Conservation (phyloP, 2,329 filamentous ascomycete species). For the Cryphonectria nitschkei region DNA sequence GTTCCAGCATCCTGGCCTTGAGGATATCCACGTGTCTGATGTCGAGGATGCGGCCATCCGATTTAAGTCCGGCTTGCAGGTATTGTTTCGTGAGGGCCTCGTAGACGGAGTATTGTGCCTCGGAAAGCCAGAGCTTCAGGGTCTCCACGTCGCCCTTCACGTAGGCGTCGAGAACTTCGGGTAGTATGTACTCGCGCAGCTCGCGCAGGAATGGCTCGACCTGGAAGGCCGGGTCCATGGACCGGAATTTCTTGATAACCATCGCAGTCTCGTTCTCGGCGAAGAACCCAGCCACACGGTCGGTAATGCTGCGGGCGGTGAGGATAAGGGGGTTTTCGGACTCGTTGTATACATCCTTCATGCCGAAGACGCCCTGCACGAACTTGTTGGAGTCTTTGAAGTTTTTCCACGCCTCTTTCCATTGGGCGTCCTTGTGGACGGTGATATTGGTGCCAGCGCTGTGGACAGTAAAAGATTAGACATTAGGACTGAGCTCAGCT, state of each 20-base stretch:
- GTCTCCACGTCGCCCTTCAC: constrained; percentile 94
- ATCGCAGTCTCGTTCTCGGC: constrained; percentile 97
- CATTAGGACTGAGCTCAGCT: constrained; percentile 35
- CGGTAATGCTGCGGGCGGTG: constrained; percentile 91
- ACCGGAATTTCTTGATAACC: constrained; percentile 97
- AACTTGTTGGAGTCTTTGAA: constrained; percentile 90
- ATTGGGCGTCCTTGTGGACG: constrained; percentile 93
- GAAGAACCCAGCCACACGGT: constrained; percentile 92
- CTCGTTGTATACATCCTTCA: constrained; percentile 89
- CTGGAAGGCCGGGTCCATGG: constrained; percentile 94
- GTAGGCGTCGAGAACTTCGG: constrained; percentile 95
- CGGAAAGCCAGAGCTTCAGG: constrained; percentile 92
- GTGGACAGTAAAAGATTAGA: constrained; percentile 24
- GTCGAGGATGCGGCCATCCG: constrained; percentile 92
- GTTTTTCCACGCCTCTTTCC: constrained; percentile 98
- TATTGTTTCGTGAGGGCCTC: constrained; percentile 97
- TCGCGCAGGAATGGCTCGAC: constrained; percentile 93
- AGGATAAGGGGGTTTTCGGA: constrained; percentile 95
- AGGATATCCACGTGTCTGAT: constrained; percentile 92
- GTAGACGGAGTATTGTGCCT: constrained; percentile 95
- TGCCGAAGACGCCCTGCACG: constrained; percentile 83
- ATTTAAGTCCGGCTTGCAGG: constrained; percentile 88
- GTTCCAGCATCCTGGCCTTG: constrained; percentile 78
- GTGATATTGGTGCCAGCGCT: constrained; percentile 95
- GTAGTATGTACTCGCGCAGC: constrained; percentile 95